Conservation (phyloP, 345 rosid species). For the Adansonia digitata region DNA sequence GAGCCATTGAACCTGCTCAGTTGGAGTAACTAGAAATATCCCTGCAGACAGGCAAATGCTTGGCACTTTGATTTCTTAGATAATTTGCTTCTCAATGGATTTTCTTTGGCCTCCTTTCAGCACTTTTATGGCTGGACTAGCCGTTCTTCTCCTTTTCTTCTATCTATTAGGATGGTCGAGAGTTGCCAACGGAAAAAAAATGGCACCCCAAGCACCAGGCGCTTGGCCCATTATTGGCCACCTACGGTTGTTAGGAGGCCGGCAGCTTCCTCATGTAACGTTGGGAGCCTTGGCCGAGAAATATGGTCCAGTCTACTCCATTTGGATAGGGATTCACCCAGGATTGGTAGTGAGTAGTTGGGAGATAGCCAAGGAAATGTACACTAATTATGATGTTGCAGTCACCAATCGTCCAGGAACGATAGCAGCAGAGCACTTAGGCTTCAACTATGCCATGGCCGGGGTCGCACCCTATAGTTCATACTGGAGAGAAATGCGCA, state of each 20-base stretch:
- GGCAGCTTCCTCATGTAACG: constrained; percentile 23
- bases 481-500: constrained; percentile 36
- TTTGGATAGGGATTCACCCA: constrained; percentile 30
- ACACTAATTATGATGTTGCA: constrained; percentile 28
- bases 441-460: constrained; percentile 23
- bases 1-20: no score
- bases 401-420: constrained; percentile 26
- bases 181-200: neutral
- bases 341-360: constrained; percentile 30
- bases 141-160: neutral
- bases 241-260: neutral
- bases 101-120: neutral
- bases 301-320: constrained; percentile 35
- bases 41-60: no score
- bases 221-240: constrained; percentile 11
- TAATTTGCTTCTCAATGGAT: neutral
- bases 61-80: no score
- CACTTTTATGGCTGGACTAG: neutral
- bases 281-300: constrained; percentile 34
- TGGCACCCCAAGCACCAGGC: neutral
- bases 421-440: constrained; percentile 15
- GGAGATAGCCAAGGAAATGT: constrained; percentile 33
- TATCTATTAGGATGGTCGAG: neutral
- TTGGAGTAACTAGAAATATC: no score
- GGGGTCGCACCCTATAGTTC: constrained; percentile 26